Evolutionary conservation across 2,329 filamentous ascomycete genomes (phyloP).

Genomic region (Penicillium decumbens): DNA sequence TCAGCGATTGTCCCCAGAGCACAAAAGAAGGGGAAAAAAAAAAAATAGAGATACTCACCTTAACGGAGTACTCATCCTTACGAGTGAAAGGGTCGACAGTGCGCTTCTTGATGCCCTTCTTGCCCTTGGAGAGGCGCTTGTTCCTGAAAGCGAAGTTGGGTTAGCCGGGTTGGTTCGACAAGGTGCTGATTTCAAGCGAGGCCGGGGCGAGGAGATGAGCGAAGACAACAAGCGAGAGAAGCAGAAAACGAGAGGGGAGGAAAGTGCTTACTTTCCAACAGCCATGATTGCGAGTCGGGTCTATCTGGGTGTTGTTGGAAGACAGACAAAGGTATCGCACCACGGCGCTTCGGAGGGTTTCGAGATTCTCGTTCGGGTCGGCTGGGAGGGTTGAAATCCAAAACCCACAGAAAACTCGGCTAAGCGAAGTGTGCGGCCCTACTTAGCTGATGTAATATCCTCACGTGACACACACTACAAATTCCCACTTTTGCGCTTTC

Average conservation of each 20-base stretch:
- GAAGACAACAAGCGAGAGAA: slow-evolving; percentile 4
- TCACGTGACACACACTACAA: slow-evolving; percentile 19
- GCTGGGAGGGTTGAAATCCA: slow-evolving; percentile 35
- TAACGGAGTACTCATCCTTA: slow-evolving; percentile 99
- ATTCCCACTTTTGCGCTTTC: not conserved
- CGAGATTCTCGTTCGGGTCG: slow-evolving; percentile 34
- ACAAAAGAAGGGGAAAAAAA: not conserved
- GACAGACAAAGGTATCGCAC: slow-evolving; percentile 43
- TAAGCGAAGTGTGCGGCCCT: slow-evolving; percentile 42
- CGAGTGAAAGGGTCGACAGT: slow-evolving; percentile 94
- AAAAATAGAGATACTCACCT: slow-evolving; percentile 53
- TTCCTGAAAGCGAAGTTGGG: slow-evolving; percentile 57
- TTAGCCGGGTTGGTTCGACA: slow-evolving; percentile 17
- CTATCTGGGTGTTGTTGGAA: slow-evolving; percentile 40
- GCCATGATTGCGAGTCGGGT: slow-evolving; percentile 66
- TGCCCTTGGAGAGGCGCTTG: slow-evolving; percentile 99
- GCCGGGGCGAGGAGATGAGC: slow-evolving; percentile 2
- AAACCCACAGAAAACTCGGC: slow-evolving; percentile 46
- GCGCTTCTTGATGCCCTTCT: slow-evolving; percentile 99
- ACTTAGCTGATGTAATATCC: slow-evolving; percentile 29
- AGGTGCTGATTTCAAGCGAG: slow-evolving; percentile 1
- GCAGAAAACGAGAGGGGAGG: not conserved
- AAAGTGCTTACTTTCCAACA: slow-evolving; percentile 66
- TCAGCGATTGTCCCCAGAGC: slow-evolving; percentile 15
- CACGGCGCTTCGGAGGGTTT: slow-evolving; percentile 37